Conservation (phyloP, 164 flowering plant genomes). For the Warburgia ugandensis region DNA sequence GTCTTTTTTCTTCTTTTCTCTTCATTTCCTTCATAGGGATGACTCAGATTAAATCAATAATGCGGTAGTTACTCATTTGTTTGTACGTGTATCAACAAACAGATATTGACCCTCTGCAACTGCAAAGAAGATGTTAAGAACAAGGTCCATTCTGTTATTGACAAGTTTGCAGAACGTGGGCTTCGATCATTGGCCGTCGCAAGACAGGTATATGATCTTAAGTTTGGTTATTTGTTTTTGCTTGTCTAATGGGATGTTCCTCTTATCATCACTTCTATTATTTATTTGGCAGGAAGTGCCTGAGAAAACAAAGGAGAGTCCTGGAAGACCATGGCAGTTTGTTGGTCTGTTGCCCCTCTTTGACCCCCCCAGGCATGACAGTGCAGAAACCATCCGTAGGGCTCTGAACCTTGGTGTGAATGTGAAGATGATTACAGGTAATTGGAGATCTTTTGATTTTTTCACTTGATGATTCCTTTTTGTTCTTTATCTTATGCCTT, state of each 20-base stretch:
- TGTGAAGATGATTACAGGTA: slow-evolving; percentile 36
- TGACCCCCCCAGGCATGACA: slow-evolving; percentile 35
- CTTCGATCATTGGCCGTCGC: slow-evolving; percentile 37
- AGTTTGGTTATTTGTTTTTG: background rate
- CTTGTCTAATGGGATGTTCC: background rate
- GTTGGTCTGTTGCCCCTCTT: slow-evolving; percentile 34
- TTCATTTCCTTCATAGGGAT: background rate
- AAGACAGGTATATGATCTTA: slow-evolving; percentile 19
- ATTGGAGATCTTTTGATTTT: background rate
- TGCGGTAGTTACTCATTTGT: no score
- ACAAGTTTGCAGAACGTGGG: slow-evolving; percentile 37
- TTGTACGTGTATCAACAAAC: no score
- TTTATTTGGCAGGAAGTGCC: slow-evolving; percentile 27
- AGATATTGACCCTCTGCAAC: slow-evolving; percentile 32
- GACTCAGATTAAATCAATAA: no score
- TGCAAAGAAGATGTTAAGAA: slow-evolving; percentile 27
- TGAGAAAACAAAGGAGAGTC: slow-evolving; percentile 27
- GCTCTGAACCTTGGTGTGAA: slow-evolving; percentile 37
- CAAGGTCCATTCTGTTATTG: slow-evolving; percentile 30
- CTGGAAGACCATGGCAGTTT: slow-evolving; percentile 33
- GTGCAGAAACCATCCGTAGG: slow-evolving; percentile 33
- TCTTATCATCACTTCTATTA: background rate
- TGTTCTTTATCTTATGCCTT: background rate
- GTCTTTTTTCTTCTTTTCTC: background rate
- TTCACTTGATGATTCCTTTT: background rate